phyloP scores from a whole-genome alignment of 1,284 basidiomycete species.

The Apiotrichum gracile region DNA sequence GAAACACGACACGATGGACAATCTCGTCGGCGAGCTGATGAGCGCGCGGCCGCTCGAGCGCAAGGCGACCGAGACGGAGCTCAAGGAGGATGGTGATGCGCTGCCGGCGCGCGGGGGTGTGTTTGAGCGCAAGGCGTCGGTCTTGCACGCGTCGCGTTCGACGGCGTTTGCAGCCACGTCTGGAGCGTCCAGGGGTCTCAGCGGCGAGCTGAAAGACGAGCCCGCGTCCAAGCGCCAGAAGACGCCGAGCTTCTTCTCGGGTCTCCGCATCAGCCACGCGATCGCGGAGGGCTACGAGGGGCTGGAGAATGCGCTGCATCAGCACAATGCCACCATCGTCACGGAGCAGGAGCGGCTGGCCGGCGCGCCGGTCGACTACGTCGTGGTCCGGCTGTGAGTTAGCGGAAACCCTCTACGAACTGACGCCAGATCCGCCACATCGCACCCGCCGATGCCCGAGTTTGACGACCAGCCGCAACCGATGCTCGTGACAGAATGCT shows the following conservation, averaged over 20 bases:
- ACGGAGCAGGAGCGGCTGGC: constrained; percentile 24
- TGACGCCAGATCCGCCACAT: neutral
- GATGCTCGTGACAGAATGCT: constrained; percentile 42
- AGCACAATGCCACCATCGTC: constrained; percentile 32
- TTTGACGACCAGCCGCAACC: neutral
- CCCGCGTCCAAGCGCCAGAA: neutral
- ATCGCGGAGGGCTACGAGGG: constrained; percentile 30
- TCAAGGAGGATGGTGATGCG: constrained; percentile 6
- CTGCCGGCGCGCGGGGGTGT: neutral
- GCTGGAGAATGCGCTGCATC: constrained; percentile 30
- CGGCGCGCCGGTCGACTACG: constrained; percentile 36
- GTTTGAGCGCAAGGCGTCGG: constrained; percentile 24
- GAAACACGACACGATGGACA: constrained; percentile 23
- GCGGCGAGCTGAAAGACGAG: neutral
- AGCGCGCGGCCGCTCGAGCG: constrained; percentile 18
- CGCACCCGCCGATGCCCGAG: neutral
- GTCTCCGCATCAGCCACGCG: constrained; percentile 34
- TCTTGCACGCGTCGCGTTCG: constrained; percentile 31
- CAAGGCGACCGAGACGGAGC: neutral
- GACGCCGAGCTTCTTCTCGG: constrained; percentile 25
- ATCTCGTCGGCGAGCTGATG: constrained; percentile 37
- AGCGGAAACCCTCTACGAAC: neutral
- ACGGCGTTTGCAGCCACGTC: constrained; percentile 20
- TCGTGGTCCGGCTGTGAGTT: constrained; percentile 42
- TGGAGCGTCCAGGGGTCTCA: neutral